A percentile compares a stretch with the other conserved stretches of the same genome.
phyloP scores from a whole-genome alignment of 192 early-diverging fungal species.

The Coemansia sp. region DNA sequence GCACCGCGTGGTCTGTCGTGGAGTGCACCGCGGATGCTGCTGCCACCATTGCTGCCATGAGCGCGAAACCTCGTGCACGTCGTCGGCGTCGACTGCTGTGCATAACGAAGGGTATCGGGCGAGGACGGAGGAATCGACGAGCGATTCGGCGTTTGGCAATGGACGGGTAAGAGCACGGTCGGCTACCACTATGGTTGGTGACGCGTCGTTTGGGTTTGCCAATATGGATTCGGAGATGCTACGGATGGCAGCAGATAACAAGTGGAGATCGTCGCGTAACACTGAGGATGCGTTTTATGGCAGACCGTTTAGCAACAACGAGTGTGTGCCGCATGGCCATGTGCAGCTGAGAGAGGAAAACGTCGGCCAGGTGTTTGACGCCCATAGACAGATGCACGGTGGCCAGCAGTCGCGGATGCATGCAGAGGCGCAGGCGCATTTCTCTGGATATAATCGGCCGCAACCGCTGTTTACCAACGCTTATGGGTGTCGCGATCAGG shows the following conservation, averaged over 20 bases:
- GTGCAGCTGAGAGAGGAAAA: slow-evolving; percentile 36
- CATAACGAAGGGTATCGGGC: slow-evolving; percentile 11
- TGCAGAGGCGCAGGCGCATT: slow-evolving; percentile 30
- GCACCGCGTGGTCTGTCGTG: slow-evolving; percentile 37
- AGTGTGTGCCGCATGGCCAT: slow-evolving; percentile 25
- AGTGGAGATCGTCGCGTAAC: slow-evolving; percentile 18
- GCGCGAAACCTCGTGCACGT: slow-evolving; percentile 7
- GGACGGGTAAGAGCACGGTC: slow-evolving; percentile 44
- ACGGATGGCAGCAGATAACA: slow-evolving; percentile 43
- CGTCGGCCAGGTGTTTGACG: slow-evolving; percentile 26
- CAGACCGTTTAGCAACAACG: slow-evolving; percentile 14
- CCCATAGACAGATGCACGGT: slow-evolving; percentile 34
- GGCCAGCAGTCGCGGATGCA: slow-evolving; percentile 34
- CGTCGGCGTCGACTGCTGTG: neutral
- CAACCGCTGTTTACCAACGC: slow-evolving; percentile 34
- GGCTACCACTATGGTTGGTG: slow-evolving; percentile 40
- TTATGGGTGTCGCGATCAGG: slow-evolving; percentile 12
- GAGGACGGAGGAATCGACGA: slow-evolving; percentile 37
- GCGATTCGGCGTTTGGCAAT: slow-evolving; percentile 40
- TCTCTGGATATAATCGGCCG: slow-evolving; percentile 22
- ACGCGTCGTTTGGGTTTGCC: slow-evolving; percentile 46
- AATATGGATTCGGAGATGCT: slow-evolving; percentile 52
- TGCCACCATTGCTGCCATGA: slow-evolving; percentile 27
- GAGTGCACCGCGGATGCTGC: slow-evolving; percentile 28
- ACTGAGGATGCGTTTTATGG: slow-evolving; percentile 32